Evolutionary conservation across 1,284 basidiomycete species (phyloP).

Genomic region (Trametes hirsuta): DNA sequence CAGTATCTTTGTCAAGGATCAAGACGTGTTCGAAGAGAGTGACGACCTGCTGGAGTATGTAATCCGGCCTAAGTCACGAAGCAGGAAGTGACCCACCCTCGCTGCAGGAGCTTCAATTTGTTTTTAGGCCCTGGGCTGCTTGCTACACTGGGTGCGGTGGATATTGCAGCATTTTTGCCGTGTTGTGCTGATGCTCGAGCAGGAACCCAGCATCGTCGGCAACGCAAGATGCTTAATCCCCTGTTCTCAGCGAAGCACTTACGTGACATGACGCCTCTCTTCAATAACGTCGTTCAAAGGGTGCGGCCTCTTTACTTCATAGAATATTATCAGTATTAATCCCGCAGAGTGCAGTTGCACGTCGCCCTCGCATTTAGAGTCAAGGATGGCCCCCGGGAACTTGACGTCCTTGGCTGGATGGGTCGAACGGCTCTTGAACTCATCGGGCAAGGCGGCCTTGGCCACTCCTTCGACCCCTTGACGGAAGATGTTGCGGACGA

Average conservation of each 20-base stretch:
- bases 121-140: constrained; percentile 28
- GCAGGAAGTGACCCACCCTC: neutral
- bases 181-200: neutral
- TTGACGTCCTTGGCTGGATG: constrained; percentile 29
- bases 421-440: constrained; percentile 39
- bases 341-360: neutral
- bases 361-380: constrained; percentile 12
- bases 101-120: constrained; percentile 11
- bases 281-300: constrained; percentile 2
- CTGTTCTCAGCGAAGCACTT: constrained; percentile 7
- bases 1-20: constrained; percentile 25
- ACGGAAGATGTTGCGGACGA: constrained; percentile 25
- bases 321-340: neutral
- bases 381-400: constrained; percentile 10
- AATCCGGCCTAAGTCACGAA: neutral
- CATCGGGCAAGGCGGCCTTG: constrained; percentile 40
- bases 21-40: constrained; percentile 23
- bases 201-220: constrained; percentile 7
- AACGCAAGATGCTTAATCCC: constrained; percentile 12
- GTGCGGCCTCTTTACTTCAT: neutral
- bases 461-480: constrained; percentile 40
- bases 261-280: constrained; percentile 6
- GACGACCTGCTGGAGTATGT: constrained; percentile 1
- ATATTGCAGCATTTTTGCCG: no score
- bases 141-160: constrained; percentile 13